Percentiles rank a stretch among this genome's conserved stretches.
These are phyloP conservation scores for Leishmania amazonensis DNA, from an alignment of 208 protist genomes.

Conservation along the genomic window DNA sequence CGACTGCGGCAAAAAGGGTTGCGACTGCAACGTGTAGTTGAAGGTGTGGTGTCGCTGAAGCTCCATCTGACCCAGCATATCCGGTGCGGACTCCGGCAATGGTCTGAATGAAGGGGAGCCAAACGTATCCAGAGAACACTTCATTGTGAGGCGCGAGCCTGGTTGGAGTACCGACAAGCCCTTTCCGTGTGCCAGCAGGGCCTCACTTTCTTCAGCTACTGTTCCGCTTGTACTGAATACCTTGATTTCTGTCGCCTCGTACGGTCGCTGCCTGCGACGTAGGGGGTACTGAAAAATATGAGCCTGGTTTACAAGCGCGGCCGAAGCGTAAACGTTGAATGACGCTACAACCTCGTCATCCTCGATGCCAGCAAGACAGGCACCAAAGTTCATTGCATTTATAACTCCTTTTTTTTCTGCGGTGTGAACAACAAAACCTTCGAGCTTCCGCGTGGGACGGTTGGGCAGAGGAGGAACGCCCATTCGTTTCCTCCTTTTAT, in stretches of 20 bases:
- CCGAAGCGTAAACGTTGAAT: conserved; percentile 77
- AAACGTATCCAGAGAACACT: conserved; percentile 76
- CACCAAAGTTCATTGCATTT: conserved; percentile 29
- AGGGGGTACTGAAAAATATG: conserved; percentile 92
- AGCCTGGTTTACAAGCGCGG: conserved; percentile 52
- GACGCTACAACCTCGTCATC: conserved; percentile 82
- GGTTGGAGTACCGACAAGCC: conserved; percentile 31
- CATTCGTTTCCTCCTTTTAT: not conserved
- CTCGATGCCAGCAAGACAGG: conserved; percentile 19
- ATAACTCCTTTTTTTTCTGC: not conserved
- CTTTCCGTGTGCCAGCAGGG: not conserved
- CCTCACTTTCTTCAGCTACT: not conserved
- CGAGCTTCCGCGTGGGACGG: not conserved
- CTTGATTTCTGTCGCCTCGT: conserved; percentile 68
- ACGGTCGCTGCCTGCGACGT: conserved; percentile 60
- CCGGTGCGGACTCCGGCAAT: not conserved
- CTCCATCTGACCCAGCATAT: conserved; percentile 22
- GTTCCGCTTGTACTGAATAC: conserved; percentile 58
- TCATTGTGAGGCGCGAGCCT: conserved; percentile 72
- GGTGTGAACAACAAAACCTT: not conserved
- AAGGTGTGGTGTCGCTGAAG: conserved; percentile 42
- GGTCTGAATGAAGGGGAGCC: conserved; percentile 63
- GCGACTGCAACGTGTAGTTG: conserved; percentile 70
- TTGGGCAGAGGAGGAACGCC: not conserved
- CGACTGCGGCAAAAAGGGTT: conserved; percentile 67